Base-by-base conservation (phyloP, 2,329 filamentous ascomycete genomes). In the Diaporthe helianthi region DNA sequence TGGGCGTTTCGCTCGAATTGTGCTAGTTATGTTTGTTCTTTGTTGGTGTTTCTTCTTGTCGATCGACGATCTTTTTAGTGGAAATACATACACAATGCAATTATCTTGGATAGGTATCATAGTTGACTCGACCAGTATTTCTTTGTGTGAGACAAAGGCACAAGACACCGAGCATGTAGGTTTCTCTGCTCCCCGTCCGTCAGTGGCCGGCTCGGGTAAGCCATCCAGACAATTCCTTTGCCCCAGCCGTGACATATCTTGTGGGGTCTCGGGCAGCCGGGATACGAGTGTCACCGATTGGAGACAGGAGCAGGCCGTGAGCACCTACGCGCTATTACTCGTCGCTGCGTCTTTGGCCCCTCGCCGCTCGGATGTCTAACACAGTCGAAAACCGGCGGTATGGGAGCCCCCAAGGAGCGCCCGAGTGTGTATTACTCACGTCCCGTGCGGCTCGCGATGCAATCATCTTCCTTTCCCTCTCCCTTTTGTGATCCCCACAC, bases 101-200 rank as follows among this genome's bases (percentile, higher is more conserved):
- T 38, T 29, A 24, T 17, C 4, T 17, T n/a, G n/a, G n/a, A n/a
- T n/a, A n/a, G 26, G 7, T 7, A 41, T 22, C 26, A 31, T 1
- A 3, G 6, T 2, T 17, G 24, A 15, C 17, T 19, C 19, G n/a
- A n/a, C n/a, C n/a, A n/a, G n/a, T n/a, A n/a, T n/a, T 38, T 46
- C 10, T 15, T 41, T 10, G 4, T 22, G 22, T 68, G 70, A 67
- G 64, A 71, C 67, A 60, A 36, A 24, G 22, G 29, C 52, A 69
- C 63, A 67, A 71, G 67, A 69, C 70, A 71, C 58, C 26, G 58
- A 46, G 31, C 58, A 58, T 65, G 70, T 65, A 60, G 55, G 70
- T 67, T 31, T 53, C 49, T 63, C 41, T 64, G 55, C 47, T 47
- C 36, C 53, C 54, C 41, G n/a, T 26, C 63, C 46, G 33, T 69